A percentile compares a stretch with the other conserved stretches of the same genome.
Evolutionary conservation across 768 basidiomycete species (phyloP).

Genomic region (Cyclocybe cylindracea): DNA sequence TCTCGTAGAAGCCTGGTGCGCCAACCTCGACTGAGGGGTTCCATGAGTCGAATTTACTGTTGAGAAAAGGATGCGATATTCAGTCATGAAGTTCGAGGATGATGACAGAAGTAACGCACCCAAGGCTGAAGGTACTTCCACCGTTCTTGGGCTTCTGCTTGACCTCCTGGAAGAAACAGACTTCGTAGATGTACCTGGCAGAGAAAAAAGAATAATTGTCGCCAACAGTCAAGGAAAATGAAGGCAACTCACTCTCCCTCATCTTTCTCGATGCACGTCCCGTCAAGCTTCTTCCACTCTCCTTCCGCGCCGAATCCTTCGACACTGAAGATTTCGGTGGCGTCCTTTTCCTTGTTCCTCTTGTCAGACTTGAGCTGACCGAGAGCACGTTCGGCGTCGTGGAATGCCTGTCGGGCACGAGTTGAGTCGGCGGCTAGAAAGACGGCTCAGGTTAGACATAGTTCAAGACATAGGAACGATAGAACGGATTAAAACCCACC

Average conservation of each 20-base stretch:
- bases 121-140: conserved; percentile 74
- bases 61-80: not conserved
- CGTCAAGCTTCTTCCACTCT: conserved; percentile 96
- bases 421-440: conserved; percentile 47
- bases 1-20: conserved; percentile 72
- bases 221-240: not conserved
- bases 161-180: conserved; percentile 89
- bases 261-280: conserved; percentile 76
- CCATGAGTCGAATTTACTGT: conserved; percentile 81
- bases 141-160: conserved; percentile 87
- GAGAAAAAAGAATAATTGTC: not conserved
- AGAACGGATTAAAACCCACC: conserved; percentile 28
- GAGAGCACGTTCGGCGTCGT: conserved; percentile 63
- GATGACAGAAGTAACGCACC: conserved; percentile 52
- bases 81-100: not conserved
- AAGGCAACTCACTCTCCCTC: conserved; percentile 78
- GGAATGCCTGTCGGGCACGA: conserved; percentile 61
- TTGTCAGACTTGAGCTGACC: conserved; percentile 52
- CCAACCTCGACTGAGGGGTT: conserved; percentile 65
- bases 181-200: conserved; percentile 86
- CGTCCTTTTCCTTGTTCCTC: conserved; percentile 53
- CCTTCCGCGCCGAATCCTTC: conserved; percentile 76
- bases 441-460: not conserved
- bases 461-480: not conserved
- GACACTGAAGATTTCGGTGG: conserved; percentile 64